Conservation (phyloP, 2,329 filamentous ascomycete genomes). For the Passalora sequoiae region DNA sequence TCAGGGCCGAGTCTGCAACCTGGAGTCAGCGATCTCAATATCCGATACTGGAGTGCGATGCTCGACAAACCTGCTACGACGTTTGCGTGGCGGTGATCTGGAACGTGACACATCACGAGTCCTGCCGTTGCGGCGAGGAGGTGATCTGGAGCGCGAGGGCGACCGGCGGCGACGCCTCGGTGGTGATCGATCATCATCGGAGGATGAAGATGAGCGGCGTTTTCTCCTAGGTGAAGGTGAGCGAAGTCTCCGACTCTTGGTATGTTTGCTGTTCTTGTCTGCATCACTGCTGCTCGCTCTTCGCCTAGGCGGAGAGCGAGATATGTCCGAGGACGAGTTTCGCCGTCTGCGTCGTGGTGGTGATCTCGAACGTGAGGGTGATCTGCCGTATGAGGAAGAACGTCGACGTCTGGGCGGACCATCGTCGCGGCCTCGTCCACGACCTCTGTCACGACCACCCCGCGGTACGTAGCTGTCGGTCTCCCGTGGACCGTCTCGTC, state of each 20-base stretch:
- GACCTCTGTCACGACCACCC: conserved; percentile 29
- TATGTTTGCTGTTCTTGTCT: neutral
- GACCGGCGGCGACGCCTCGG: conserved; percentile 2
- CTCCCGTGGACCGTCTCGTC: conserved; percentile 43
- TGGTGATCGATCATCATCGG: neutral
- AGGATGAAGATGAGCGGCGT: neutral
- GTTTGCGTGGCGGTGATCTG: conserved; percentile 26
- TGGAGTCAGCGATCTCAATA: neutral
- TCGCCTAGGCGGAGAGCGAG: neutral
- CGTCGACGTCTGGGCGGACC: conserved; percentile 29
- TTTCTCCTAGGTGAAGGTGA: conserved; percentile 5
- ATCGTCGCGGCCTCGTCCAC: conserved; percentile 31
- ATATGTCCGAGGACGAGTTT: conserved; percentile 3
- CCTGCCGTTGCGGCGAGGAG: no score
- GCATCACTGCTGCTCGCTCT: neutral
- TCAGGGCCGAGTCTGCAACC: conserved; percentile 8
- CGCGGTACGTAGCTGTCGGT: conserved; percentile 55
- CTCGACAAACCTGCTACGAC: conserved; percentile 8
- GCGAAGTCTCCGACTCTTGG: neutral
- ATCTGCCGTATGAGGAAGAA: conserved; percentile 25
- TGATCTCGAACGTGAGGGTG: conserved; percentile 28
- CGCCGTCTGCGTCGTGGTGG: conserved; percentile 11
- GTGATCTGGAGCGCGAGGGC: conserved; percentile 11
- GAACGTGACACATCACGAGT: no score
- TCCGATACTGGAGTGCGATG: no score